Conservation (phyloP, 257 asterid genomes). For the Solanum raphanifolium region DNA sequence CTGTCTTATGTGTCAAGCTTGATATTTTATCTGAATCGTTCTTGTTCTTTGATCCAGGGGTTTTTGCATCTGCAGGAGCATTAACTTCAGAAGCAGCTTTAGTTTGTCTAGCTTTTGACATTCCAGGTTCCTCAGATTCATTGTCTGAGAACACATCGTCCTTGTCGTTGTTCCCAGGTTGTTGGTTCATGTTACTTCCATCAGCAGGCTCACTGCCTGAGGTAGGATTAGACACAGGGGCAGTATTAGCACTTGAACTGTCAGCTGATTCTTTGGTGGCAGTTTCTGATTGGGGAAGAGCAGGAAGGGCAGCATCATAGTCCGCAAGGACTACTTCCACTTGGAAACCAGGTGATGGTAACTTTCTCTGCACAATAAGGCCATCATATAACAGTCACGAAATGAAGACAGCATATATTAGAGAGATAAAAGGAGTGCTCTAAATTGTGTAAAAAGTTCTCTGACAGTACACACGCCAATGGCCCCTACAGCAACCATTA, state of each 20-base stretch:
- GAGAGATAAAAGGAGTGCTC: not conserved
- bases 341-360: conserved; percentile 96
- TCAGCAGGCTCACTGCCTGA: conserved; percentile 26
- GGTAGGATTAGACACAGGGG: conserved; percentile 19
- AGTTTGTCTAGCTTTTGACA: conserved; percentile 25
- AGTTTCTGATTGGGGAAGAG: conserved; percentile 34
- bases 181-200: conserved; percentile 22
- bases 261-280: conserved; percentile 18
- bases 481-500: not conserved
- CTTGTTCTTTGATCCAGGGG: conserved; percentile 10
- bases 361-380: conserved; percentile 60
- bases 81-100: conserved; percentile 21
- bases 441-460: not conserved
- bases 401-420: not conserved
- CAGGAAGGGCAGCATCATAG: conserved; percentile 33
- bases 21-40: conserved; percentile 26
- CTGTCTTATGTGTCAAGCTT: conserved; percentile 35
- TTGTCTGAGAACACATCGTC: conserved; percentile 66
- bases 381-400: not conserved
- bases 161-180: conserved; percentile 16
- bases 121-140: conserved; percentile 38
- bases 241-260: conserved; percentile 22
- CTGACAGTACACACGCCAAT: not conserved
- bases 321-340: conserved; percentile 86
- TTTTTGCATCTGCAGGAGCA: conserved; percentile 10